Evolutionary conservation across 345 rosid species (phyloP).

Genomic region (Eucalyptus erythrocorys): DNA sequence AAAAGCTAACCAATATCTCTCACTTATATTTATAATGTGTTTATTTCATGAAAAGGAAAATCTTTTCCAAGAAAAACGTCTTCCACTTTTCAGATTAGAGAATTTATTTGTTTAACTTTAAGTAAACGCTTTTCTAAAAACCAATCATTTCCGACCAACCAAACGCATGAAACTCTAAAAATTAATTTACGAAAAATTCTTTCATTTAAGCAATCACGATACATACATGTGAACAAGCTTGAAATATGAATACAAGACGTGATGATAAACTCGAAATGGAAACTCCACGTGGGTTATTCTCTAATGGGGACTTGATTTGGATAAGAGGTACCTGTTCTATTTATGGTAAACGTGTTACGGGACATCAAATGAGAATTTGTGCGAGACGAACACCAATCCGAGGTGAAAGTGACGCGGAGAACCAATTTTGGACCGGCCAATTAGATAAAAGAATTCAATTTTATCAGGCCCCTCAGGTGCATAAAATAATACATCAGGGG

Average conservation of each 20-base stretch:
- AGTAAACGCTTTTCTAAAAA: background rate
- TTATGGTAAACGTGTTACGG: background rate
- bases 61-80: fast-evolving
- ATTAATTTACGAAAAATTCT: fast-evolving
- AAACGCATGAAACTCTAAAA: fast-evolving
- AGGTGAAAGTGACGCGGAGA: background rate
- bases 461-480: background rate
- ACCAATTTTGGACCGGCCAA: background rate
- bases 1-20: fast-evolving
- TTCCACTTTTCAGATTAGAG: background rate
- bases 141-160: fast-evolving
- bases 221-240: fast-evolving
- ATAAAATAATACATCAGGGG: background rate
- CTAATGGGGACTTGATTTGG: background rate
- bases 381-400: background rate
- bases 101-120: background rate
- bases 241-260: fast-evolving
- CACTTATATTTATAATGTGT: background rate
- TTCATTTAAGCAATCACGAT: background rate
- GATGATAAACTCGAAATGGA: fast-evolving
- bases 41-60: fast-evolving
- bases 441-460: background rate
- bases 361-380: background rate
- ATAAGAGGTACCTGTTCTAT: fast-evolving
- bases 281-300: background rate